Evolutionary conservation across 192 early-diverging fungal species (phyloP), one percentile per base, ranked within the genome.

Genomic region (Cetraspora pellucida): DNA sequence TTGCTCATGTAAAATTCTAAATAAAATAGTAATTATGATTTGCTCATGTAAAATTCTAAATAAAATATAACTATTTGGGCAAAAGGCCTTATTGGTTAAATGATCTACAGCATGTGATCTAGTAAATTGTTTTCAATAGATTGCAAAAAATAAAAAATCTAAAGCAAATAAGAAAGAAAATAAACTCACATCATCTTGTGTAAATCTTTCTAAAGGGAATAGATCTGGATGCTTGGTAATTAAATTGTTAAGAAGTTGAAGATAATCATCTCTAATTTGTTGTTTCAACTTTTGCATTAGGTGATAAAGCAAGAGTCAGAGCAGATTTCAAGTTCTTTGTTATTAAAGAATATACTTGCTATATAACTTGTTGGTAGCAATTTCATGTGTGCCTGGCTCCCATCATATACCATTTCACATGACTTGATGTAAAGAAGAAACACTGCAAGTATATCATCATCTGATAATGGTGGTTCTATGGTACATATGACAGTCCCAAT

Each of bases 341-440:
- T 45, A 1, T 44, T n/a, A 13, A 50, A 83, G 70, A 79, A 83
- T 16, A 77, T 43, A 10, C 79, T 79, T 10, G 77, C 55, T 21
- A 58, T 68, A 60, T 83, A 83, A 8, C 46, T 46, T 45, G 27
- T 49, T 31, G 82, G 82, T 27, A 83, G 23, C 28, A 73, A 54
- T 52, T 80, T 14, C 31, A 78, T 64, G 45, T 80, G 79, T 37
- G 47, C 58, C 50, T 8, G 49, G 16, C 19, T 37, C 25, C 49
- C 52, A 2, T 55, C 59, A 9, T 60, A 55, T 52, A 58, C 49
- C 37, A 19, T 65, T 46, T 43, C 45, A 21, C 76, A 70, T 45
- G 78, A 54, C 37, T 79, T 79, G 16, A 79, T 44, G 37, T 79
- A 79, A 37, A 79, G 78, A 43, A 79, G 78, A 64, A 79, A 79